Evolutionary conservation across 169 alveolate genomes (phyloP).

Genomic region (Plasmodium gonderi): DNA sequence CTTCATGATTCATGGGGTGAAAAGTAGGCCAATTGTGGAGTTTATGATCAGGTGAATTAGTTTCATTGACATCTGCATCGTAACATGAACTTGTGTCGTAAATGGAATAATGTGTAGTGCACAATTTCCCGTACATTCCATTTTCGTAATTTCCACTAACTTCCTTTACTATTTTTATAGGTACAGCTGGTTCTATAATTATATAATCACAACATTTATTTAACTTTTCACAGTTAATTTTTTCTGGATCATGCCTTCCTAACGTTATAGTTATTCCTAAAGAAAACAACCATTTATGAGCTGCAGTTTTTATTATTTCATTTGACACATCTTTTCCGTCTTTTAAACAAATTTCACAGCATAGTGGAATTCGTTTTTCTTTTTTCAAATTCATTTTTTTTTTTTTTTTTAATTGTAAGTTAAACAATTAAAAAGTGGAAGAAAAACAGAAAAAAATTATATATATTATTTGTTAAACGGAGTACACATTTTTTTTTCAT

Average conservation of each 20-base stretch:
- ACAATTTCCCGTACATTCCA: constrained; percentile 7
- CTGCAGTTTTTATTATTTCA: constrained; percentile 65
- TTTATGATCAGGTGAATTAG: background rate
- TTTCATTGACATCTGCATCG: background rate
- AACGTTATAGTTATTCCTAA: constrained; percentile 73
- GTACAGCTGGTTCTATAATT: constrained; percentile 73
- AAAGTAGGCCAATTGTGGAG: background rate
- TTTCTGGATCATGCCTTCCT: constrained; percentile 72
- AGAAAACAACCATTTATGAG: constrained; percentile 70
- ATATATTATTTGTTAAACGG: background rate
- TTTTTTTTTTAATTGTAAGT: too few species aligned
- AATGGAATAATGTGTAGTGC: constrained; percentile 57
- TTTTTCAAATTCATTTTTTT: constrained; percentile 11
- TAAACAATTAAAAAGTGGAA: background rate
- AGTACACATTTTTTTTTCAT: background rate
- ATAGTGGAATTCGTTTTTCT: constrained; percentile 62
- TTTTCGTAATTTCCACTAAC: constrained; percentile 20
- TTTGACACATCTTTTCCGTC: constrained; percentile 50
- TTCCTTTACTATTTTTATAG: constrained; percentile 66
- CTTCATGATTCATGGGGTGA: background rate
- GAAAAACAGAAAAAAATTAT: background rate
- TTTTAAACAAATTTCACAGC: constrained; percentile 71
- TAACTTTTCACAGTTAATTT: constrained; percentile 51
- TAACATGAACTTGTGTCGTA: constrained; percentile 20
- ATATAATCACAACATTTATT: constrained; percentile 70